Evolutionary conservation across 495 filamentous ascomycete species (phyloP), one percentile per base, ranked within the genome.

Genomic region (Pseudomonodictys pantanalensis): DNA sequence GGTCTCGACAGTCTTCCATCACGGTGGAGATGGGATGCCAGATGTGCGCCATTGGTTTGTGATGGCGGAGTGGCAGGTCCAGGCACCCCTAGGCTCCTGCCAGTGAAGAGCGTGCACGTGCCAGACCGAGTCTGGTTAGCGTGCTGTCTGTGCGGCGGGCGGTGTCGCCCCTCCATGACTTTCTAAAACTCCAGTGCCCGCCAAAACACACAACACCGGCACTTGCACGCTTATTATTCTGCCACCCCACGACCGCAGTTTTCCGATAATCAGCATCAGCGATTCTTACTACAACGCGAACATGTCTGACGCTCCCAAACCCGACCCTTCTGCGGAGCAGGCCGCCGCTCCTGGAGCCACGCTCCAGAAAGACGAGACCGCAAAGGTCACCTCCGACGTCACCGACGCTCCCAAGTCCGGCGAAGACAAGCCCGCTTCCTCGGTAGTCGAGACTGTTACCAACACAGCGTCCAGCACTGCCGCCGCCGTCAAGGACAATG

Each of bases 371-470:
- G 65, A 62, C 33, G 65, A 70, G 62, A 68, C 68, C 1, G 59
- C 56, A 11, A 66, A 64, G 56, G 62, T 67, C 1, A 68, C 65
- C 11, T 64, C 33, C 20, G 59, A 35, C 18, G 39, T 50, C 10
- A 64, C 58, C 29, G 64, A 68, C 8, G 48, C 44, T 9, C 28
- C 57, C 11, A 56, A 62, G 42, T 8, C 58, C 3, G 33, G 43
- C 8, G 53, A 66, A 26, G 59, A 70, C 88, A 95, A 80, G 89
- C 90, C 68, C 92, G 89, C 65, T 23, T 23, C 72, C 50, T 69
- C 73, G 20, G 72, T 76, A 58, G 67, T 71, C 35, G 56, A 66
- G 43, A 72, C 72, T 67, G 65, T 78, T 45, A 61, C 74, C 23
- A 75, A 77, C 33, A 72, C 77, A 42, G 77, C 75, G 48, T 74